phyloP scores from a whole-genome alignment of 345 rosid species.

The Nephelium lappaceum region DNA sequence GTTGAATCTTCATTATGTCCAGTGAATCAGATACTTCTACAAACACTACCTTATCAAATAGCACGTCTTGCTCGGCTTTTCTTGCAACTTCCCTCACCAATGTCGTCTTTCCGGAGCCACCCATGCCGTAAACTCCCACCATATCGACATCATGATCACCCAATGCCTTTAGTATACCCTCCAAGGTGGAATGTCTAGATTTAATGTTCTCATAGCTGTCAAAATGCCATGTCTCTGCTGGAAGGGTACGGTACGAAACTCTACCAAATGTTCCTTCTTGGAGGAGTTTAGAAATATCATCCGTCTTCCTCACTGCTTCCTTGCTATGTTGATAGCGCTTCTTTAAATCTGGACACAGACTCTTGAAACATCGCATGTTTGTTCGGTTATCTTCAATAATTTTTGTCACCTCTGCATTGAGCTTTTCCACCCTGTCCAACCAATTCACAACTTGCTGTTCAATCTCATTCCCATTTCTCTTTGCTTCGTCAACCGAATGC shows the following conservation, averaged over 20 bases:
- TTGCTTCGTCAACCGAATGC: too few relatives aligned
- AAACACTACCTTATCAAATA: not conserved
- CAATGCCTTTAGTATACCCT: conserved; percentile 3
- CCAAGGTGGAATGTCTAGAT: conserved; percentile 12
- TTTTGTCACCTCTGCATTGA: too few relatives aligned
- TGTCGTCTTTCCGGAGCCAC: conserved; percentile 24
- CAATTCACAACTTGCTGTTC: too few relatives aligned
- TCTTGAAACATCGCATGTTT: too few relatives aligned
- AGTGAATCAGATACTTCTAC: not conserved
- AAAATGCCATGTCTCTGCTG: not conserved
- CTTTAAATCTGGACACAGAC: not conserved
- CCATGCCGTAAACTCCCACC: conserved; percentile 16
- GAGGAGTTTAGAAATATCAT: conserved; percentile 3
- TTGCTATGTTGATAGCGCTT: conserved; percentile 20
- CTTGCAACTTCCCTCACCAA: conserved; percentile 9
- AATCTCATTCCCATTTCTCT: too few relatives aligned
- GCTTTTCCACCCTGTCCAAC: too few relatives aligned
- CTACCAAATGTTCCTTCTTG: not conserved
- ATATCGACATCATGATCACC: not conserved
- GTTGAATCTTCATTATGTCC: not conserved
- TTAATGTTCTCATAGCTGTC: not conserved
- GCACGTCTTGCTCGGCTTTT: not conserved
- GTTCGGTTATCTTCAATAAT: too few relatives aligned
- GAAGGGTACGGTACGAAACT: not conserved
- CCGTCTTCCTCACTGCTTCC: not conserved